These are phyloP conservation scores for Steccherinum ochraceum DNA, from an alignment of 768 basidiomycete species.

Conservation along the genomic window DNA sequence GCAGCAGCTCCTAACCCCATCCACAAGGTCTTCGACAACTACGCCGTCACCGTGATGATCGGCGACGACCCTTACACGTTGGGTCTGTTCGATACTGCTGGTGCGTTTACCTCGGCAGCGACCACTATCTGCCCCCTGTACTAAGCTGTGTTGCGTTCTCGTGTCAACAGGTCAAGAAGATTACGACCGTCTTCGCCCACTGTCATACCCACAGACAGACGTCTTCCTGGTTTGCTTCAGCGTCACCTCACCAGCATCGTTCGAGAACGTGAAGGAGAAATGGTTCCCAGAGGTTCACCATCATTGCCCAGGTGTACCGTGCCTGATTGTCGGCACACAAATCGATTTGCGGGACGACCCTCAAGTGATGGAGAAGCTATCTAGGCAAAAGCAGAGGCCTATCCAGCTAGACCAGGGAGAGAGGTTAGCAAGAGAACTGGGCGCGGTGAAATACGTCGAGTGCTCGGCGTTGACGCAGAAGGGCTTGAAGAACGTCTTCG, in stretches of 20 bases:
- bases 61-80: slow-evolving; percentile 99
- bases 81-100: slow-evolving; percentile 97
- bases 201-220: slow-evolving; percentile 99
- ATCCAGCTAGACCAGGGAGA: slow-evolving; percentile 87
- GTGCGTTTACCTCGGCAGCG: slow-evolving; percentile 46
- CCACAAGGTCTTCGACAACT: slow-evolving; percentile 85
- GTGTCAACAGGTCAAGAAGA: slow-evolving; percentile 85
- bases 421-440: slow-evolving; percentile 91
- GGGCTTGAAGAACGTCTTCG: slow-evolving; percentile 99
- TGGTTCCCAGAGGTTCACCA: slow-evolving; percentile 99
- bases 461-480: slow-evolving; percentile 99
- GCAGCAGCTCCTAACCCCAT: slow-evolving; percentile 17
- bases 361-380: slow-evolving; percentile 90
- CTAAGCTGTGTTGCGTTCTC: not conserved
- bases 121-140: not conserved
- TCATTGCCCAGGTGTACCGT: slow-evolving; percentile 98
- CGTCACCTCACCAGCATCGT: slow-evolving; percentile 96
- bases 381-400: slow-evolving; percentile 94
- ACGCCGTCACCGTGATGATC: slow-evolving; percentile 99
- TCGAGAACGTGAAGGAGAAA: slow-evolving; percentile 99
- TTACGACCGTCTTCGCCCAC: slow-evolving; percentile 96
- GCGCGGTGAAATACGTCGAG: slow-evolving; percentile 98
- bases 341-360: slow-evolving; percentile 93
- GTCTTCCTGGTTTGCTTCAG: slow-evolving; percentile 99
- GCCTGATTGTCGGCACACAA: slow-evolving; percentile 98